Conservation (phyloP, 805 yeast genomes). For the Kazachstania taianensis region DNA sequence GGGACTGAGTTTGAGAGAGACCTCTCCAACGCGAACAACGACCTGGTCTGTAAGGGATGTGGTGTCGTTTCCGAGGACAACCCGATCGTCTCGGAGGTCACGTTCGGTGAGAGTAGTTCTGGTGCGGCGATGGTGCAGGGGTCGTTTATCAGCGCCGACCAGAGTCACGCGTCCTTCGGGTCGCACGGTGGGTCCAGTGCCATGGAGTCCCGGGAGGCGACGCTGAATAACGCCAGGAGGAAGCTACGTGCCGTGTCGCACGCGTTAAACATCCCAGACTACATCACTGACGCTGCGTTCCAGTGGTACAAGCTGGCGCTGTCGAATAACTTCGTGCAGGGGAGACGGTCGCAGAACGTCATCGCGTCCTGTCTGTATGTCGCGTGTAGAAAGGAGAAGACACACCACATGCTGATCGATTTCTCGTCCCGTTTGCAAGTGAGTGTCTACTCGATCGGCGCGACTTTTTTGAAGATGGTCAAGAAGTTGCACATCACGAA, state of each 20-base stretch:
- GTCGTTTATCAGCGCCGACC: slow-evolving; percentile 82
- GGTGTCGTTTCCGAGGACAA: slow-evolving; percentile 86
- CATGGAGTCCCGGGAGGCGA: slow-evolving; percentile 81
- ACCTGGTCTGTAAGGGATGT: slow-evolving; percentile 70
- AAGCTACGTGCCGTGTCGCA: slow-evolving; percentile 72
- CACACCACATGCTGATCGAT: slow-evolving; percentile 93
- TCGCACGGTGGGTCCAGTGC: slow-evolving; percentile 54
- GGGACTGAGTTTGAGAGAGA: slow-evolving; percentile 44
- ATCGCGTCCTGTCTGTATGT: slow-evolving; percentile 90
- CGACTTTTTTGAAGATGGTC: slow-evolving; percentile 90
- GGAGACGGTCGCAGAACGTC: slow-evolving; percentile 92
- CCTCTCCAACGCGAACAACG: slow-evolving; percentile 53
- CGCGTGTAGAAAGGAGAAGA: slow-evolving; percentile 84
- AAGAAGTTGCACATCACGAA: slow-evolving; percentile 66
- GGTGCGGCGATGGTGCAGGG: slow-evolving; percentile 98
- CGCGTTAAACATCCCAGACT: slow-evolving; percentile 71
- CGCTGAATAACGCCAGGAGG: slow-evolving; percentile 72
- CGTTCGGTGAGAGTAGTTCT: slow-evolving; percentile 80
- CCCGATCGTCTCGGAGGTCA: slow-evolving; percentile 91
- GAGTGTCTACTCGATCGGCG: slow-evolving; percentile 89
- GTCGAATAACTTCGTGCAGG: slow-evolving; percentile 85
- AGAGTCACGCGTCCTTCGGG: slow-evolving; percentile 55
- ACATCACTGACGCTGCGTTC: slow-evolving; percentile 74
- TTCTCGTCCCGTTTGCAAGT: slow-evolving; percentile 84
- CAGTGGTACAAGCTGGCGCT: slow-evolving; percentile 87